Percentiles rank a stretch among this genome's conserved stretches.
These are phyloP conservation scores for Lactarius hengduanensis DNA, from an alignment of 768 basidiomycete genomes.

Conservation along the genomic window DNA sequence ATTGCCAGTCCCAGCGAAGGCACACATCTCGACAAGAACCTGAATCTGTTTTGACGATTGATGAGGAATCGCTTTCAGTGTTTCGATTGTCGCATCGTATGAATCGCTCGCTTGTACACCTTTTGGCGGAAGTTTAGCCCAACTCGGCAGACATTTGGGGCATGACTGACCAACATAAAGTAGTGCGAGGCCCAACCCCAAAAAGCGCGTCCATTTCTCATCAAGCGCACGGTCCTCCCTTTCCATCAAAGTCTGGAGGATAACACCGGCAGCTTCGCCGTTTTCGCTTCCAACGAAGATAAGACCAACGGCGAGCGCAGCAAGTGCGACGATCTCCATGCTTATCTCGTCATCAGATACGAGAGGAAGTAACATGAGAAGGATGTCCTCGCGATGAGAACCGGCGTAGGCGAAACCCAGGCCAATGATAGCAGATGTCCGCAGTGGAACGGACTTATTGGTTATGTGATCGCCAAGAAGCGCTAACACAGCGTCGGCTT, in stretches of 20 bases:
- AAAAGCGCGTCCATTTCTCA: slow-evolving; percentile 93
- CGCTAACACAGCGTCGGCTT: slow-evolving; percentile 90
- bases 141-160: slow-evolving; percentile 9
- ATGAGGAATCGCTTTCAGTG: slow-evolving; percentile 90
- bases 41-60: slow-evolving; percentile 88
- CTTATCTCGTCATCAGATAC: slow-evolving; percentile 78
- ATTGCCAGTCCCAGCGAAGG: slow-evolving; percentile 93
- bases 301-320: slow-evolving; percentile 89
- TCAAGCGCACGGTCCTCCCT: slow-evolving; percentile 68
- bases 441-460: slow-evolving; percentile 79
- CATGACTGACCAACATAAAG: slow-evolving; percentile 75
- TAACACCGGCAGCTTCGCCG: slow-evolving; percentile 85
- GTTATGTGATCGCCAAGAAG: slow-evolving; percentile 88
- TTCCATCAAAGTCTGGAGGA: slow-evolving; percentile 92
- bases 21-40: slow-evolving; percentile 89
- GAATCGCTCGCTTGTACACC: slow-evolving; percentile 76
- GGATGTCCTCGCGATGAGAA: slow-evolving; percentile 85
- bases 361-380: slow-evolving; percentile 72
- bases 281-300: slow-evolving; percentile 95
- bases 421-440: slow-evolving; percentile 87
- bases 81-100: slow-evolving; percentile 91
- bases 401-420: slow-evolving; percentile 94
- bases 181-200: slow-evolving; percentile 85
- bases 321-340: slow-evolving; percentile 86
- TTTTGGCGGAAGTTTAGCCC: slow-evolving; percentile 34